Conservation (phyloP, 2,329 filamentous ascomycete species). For the Ophiostoma ulmi region DNA sequence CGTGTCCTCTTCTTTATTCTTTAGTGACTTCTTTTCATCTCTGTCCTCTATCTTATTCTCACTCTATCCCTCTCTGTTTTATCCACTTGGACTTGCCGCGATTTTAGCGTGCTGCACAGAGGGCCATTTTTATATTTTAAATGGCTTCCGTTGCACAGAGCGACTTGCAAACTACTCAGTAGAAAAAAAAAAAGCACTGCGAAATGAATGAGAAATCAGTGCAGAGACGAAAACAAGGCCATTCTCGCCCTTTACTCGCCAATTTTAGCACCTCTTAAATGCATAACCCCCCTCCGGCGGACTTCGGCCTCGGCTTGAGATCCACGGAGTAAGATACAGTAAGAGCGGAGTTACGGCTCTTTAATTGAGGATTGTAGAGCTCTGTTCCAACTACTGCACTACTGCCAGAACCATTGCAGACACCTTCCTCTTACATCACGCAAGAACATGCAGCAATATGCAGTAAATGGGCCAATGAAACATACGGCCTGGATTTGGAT, state of each 20-base stretch:
- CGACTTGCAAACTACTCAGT: not conserved
- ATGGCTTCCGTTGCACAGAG: constrained; percentile 7
- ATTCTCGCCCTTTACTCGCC: not conserved
- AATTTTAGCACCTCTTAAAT: not conserved
- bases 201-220: not conserved
- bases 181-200: not conserved
- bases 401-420: not conserved
- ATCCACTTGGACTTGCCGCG: not conserved
- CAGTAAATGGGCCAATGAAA: no score
- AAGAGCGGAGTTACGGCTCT: not conserved
- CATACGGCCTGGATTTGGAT: not conserved
- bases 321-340: not conserved
- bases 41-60: no score
- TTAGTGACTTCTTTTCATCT: not conserved
- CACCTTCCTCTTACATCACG: not conserved
- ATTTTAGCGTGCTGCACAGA: not conserved
- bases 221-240: not conserved
- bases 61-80: not conserved
- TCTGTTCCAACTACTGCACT: no score
- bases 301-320: not conserved
- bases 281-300: not conserved
- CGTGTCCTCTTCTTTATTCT: not conserved
- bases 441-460: not conserved
- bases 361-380: not conserved
- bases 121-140: not conserved